A percentile compares a stretch with the other conserved stretches of the same genome.
Conservation (phyloP, 2,329 filamentous ascomycete genomes). For the Diaporthe ilicicola region DNA sequence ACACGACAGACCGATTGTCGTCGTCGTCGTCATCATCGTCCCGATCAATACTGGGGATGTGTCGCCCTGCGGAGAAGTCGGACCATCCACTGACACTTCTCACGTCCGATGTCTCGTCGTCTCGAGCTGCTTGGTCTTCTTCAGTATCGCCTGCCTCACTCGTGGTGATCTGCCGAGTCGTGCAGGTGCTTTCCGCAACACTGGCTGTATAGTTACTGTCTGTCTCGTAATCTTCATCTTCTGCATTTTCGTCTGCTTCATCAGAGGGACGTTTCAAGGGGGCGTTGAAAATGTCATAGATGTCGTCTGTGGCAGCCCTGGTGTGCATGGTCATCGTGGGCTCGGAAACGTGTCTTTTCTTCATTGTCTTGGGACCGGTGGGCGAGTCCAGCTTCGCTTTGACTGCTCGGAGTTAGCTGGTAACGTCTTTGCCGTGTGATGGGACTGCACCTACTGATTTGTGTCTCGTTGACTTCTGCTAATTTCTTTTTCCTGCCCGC, state of each 20-base stretch:
- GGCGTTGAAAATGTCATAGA: conserved; percentile 96
- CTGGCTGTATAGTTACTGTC: conserved; percentile 80
- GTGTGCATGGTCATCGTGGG: conserved; percentile 99
- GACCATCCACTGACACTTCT: conserved; percentile 86
- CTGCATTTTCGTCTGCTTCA: conserved; percentile 55
- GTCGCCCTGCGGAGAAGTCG: conserved; percentile 80
- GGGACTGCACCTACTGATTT: conserved; percentile 75
- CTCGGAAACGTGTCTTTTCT: conserved; percentile 74
- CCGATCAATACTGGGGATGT: conserved; percentile 62
- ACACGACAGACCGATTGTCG: conserved; percentile 45
- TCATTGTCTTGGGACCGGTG: conserved; percentile 82
- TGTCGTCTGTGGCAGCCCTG: conserved; percentile 93
- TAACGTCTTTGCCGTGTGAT: not conserved
- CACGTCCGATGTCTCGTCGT: conserved; percentile 62
- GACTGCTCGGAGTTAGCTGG: conserved; percentile 62
- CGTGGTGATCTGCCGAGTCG: conserved; percentile 71
- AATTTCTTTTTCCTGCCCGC: conserved; percentile 77
- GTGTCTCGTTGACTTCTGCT: conserved; percentile 88
- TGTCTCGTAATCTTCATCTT: conserved; percentile 75
- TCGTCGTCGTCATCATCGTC: conserved; percentile 46
- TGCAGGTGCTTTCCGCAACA: conserved; percentile 83
- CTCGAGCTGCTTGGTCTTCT: conserved; percentile 51
- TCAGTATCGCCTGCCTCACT: conserved; percentile 52
- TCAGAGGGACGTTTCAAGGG: conserved; percentile 62
- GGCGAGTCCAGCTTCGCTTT: conserved; percentile 94